phyloP scores from a whole-genome alignment of 2,329 filamentous ascomycete species.

The Metarhizium humberi region DNA sequence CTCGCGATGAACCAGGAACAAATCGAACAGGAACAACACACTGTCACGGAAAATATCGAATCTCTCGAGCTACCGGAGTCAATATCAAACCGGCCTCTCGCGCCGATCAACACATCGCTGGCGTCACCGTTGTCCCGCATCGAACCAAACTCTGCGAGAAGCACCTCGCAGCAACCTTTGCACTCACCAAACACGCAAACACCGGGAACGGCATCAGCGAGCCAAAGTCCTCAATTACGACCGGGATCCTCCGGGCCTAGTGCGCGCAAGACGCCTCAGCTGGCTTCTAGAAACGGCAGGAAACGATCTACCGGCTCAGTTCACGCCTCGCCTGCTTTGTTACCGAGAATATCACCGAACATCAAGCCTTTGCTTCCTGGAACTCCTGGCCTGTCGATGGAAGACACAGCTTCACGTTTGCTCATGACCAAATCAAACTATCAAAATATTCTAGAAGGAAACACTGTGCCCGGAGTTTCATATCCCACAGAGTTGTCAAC shows the following conservation, averaged over 20 bases:
- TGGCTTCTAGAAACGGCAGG: constrained; percentile 49
- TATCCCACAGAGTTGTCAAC: constrained; percentile 89
- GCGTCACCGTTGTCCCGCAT: constrained; percentile 23
- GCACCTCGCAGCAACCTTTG: constrained; percentile 37
- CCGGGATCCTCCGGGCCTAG: constrained; percentile 40
- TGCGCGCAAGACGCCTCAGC: constrained; percentile 43
- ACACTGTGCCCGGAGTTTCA: constrained; percentile 76
- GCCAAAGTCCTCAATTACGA: constrained; percentile 54
- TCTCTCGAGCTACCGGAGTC: constrained; percentile 66
- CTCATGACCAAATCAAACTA: constrained; percentile 96
- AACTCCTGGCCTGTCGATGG: constrained; percentile 38
- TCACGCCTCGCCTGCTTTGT: constrained; percentile 76
- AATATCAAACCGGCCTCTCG: constrained; percentile 23
- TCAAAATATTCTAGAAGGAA: constrained; percentile 92
- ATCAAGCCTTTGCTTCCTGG: constrained; percentile 83
- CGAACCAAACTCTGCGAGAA: constrained; percentile 37
- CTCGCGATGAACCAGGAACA: constrained; percentile 17
- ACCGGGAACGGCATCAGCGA: constrained; percentile 39
- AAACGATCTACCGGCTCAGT: constrained; percentile 67
- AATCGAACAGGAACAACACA: constrained; percentile 30
- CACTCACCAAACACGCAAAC: constrained; percentile 40
- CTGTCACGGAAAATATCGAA: constrained; percentile 44
- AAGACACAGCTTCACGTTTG: constrained; percentile 59
- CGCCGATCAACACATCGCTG: constrained; percentile 33
- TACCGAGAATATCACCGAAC: constrained; percentile 84